Conservation (phyloP, 805 yeast genomes). For the baker's yeast (Saccharomyces cerevisiae) region DNA sequence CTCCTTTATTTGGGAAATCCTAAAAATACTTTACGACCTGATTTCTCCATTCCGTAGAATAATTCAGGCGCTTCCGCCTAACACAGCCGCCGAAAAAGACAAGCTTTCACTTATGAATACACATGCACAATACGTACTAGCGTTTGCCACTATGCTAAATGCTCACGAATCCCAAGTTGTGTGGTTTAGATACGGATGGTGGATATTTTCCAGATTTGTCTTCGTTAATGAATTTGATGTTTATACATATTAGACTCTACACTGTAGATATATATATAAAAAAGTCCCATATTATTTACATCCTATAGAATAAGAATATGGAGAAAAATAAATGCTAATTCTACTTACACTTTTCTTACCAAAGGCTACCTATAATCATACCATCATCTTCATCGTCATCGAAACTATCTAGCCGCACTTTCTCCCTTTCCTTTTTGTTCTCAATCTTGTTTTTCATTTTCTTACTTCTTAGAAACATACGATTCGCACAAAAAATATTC, state of each 20-base stretch:
- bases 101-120: constrained; percentile 25
- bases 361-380: constrained; percentile 25
- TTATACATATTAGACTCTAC: constrained; percentile 1
- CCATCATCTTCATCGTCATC: constrained; percentile 25
- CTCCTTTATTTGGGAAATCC: constrained; percentile 13
- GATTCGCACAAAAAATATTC: not conserved
- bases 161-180: constrained; percentile 89
- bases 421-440: constrained; percentile 3
- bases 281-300: not conserved
- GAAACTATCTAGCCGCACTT: constrained; percentile 5
- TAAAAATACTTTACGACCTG: not conserved
- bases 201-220: constrained; percentile 66
- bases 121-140: constrained; percentile 26
- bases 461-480: constrained; percentile 7
- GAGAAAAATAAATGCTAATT: not conserved
- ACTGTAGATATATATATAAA: not conserved
- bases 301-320: not conserved
- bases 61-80: not conserved
- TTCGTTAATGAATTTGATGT: constrained; percentile 55
- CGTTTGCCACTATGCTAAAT: constrained; percentile 64
- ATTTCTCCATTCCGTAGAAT: not conserved
- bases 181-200: constrained; percentile 92
- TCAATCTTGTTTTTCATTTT: constrained; percentile 4
- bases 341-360: constrained; percentile 13
- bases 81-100: constrained; percentile 6